Evolutionary conservation across 1,284 basidiomycete species (phyloP), one percentile per base, ranked within the genome.

Genomic region (Pseudozyma sp.): DNA sequence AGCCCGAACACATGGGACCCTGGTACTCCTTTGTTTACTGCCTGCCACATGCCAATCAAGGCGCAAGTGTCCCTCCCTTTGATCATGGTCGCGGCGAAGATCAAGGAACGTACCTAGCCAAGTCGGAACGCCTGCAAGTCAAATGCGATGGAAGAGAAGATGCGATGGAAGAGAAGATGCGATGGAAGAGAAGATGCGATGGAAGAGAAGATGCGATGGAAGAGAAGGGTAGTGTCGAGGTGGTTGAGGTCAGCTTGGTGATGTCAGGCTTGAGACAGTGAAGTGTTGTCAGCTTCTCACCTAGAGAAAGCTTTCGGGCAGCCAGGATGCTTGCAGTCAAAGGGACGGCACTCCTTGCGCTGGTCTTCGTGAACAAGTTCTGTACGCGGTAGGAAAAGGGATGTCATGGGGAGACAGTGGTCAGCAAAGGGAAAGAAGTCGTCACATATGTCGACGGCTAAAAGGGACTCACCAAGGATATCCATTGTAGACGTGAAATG

Each of bases 311-410:
- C 79, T 52, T 81, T 81, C 16, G 78, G 70, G 47, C 79, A 81
- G 3, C 73, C 70, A 0, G 67, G 70, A 14, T 70, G 61, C 34
- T 67, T 57, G 70, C 78, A 80, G 31, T 77, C 73, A 43, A 76
- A 76, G 1, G 78, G 76, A 16, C 78, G 59, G 39, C 62, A 64
- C 54, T 80, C 78, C 45, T 67, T 65, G 19, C 70, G 61, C 31
- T 78, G 76, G 43, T 80, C 78, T 54, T 80, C 78, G 61, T 80
- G 78, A 6, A 80, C 78, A 8, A 80, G 76, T 35, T 80, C 78
- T 78, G 67, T 25, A 40, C 13, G 10, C 10, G 10, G 9, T 12
- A 47, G 18, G 19, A 25, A 18, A 31, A 31, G 25, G 25, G 25
- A 31, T 31, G 25, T 18, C 31, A 21, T 49, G 47, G 14, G 12